phyloP scores from a whole-genome alignment of 179 eudicot genomes.

The Beta corolliflora region DNA sequence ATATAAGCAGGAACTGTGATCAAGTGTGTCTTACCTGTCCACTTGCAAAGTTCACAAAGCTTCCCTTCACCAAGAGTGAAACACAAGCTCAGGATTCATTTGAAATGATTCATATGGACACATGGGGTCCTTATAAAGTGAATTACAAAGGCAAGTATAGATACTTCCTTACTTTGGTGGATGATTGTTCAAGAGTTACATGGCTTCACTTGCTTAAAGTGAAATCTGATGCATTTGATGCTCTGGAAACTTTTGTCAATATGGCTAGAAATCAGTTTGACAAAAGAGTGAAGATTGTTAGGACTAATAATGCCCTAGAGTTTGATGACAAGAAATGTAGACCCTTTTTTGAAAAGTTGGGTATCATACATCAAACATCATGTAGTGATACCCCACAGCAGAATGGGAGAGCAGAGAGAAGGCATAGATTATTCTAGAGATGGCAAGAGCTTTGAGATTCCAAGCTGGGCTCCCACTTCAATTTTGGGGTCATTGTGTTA shows the following conservation, averaged over 20 bases:
- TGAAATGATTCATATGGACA: too few relatives aligned
- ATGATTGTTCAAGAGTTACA: too few relatives aligned
- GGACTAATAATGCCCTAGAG: too few relatives aligned
- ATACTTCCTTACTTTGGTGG: too few relatives aligned
- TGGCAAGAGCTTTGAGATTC: not conserved
- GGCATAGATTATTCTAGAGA: not conserved
- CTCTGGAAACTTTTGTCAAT: not conserved
- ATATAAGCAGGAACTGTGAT: too few relatives aligned
- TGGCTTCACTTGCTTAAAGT: not conserved
- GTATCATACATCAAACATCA: too few relatives aligned
- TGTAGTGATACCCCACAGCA: too few relatives aligned
- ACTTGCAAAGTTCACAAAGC: not conserved
- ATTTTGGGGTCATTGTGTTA: not conserved
- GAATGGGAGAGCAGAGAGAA: too few relatives aligned
- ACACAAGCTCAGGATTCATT: not conserved
- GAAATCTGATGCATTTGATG: not conserved
- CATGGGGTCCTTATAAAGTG: not conserved
- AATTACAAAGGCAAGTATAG: too few relatives aligned
- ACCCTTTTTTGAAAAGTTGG: too few relatives aligned
- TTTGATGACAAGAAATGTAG: too few relatives aligned
- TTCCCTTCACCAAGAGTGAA: not conserved
- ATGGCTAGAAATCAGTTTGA: not conserved
- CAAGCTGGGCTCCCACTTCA: not conserved
- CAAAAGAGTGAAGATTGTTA: too few relatives aligned
- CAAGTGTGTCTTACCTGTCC: not conserved